These are phyloP conservation scores for Aureobasidium sp. DNA, from an alignment of 2,329 filamentous ascomycete species.

Conservation along the genomic window DNA sequence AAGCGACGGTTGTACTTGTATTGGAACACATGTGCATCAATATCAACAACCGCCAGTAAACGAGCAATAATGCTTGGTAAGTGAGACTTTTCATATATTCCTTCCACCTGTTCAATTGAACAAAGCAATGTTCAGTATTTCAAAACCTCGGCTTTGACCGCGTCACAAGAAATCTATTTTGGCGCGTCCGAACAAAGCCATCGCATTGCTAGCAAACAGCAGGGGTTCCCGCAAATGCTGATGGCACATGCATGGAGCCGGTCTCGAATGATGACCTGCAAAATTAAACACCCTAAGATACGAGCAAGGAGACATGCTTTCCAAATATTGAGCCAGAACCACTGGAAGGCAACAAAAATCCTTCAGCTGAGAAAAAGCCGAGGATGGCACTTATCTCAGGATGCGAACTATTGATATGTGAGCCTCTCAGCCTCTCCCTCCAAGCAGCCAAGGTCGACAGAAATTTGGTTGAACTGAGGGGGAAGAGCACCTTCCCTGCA, in stretches of 20 bases:
- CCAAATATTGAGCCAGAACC: background rate
- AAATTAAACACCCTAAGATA: background rate
- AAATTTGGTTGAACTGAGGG: conserved; percentile 6
- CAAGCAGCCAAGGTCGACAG: background rate
- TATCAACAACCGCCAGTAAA: background rate
- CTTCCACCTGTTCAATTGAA: background rate
- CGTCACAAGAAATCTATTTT: background rate
- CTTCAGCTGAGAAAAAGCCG: background rate
- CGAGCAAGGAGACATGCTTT: background rate
- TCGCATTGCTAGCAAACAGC: background rate
- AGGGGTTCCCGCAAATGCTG: background rate
- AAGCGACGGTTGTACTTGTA: background rate
- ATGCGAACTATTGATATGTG: background rate
- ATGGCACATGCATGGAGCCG: background rate
- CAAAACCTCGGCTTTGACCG: background rate
- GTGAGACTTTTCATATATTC: conserved; percentile 6
- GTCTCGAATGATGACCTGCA: background rate
- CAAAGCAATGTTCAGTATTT: background rate
- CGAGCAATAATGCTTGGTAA: background rate
- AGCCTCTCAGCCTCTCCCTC: background rate
- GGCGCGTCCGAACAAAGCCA: background rate
- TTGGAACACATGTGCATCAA: background rate
- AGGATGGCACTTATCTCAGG: background rate
- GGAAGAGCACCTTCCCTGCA: background rate
- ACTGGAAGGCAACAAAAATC: background rate